Conservation (phyloP, 495 filamentous ascomycete genomes). For the Cryomyces minteri region DNA sequence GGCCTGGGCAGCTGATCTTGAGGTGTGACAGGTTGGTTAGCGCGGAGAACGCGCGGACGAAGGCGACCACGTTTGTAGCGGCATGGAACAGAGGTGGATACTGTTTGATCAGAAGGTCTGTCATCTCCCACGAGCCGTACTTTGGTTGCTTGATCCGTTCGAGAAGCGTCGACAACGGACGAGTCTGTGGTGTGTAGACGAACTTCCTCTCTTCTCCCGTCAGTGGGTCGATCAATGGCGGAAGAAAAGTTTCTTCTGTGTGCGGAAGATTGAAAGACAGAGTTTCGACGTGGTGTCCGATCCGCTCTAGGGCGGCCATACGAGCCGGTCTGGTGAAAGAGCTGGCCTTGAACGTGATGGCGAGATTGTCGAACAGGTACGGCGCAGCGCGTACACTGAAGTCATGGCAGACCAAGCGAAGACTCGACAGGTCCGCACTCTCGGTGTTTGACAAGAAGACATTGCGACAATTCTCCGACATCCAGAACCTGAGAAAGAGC, state of each 20-base stretch:
- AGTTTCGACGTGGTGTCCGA: conserved; percentile 53
- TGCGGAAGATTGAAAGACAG: conserved; percentile 55
- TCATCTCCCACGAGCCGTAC: conserved; percentile 45
- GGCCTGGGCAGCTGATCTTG: conserved; percentile 50
- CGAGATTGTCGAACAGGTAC: conserved; percentile 29
- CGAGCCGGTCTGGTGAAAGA: conserved; percentile 50
- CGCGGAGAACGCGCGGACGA: conserved; percentile 46
- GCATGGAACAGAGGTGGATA: conserved; percentile 71
- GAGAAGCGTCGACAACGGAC: conserved; percentile 8
- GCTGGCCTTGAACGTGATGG: conserved; percentile 45
- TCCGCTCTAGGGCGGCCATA: conserved; percentile 46
- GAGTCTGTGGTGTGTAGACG: conserved; percentile 50
- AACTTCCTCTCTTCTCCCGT: conserved; percentile 57
- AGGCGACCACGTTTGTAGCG: conserved; percentile 63
- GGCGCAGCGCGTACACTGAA: conserved; percentile 28
- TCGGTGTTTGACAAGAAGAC: conserved; percentile 22
- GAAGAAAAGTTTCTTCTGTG: conserved; percentile 50
- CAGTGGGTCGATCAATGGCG: conserved; percentile 50
- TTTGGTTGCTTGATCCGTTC: conserved; percentile 29
- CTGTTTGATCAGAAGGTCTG: conserved; percentile 55
- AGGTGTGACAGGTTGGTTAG: conserved; percentile 48
- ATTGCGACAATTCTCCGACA: conserved; percentile 25
- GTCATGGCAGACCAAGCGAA: conserved; percentile 34
- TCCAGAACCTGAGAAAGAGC: conserved; percentile 31
- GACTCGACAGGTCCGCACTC: conserved; percentile 24